Percentiles rank a stretch among this genome's conserved stretches.
phyloP scores from a whole-genome alignment of 2,329 filamentous ascomycete species.

The Colletotrichum costaricense region DNA sequence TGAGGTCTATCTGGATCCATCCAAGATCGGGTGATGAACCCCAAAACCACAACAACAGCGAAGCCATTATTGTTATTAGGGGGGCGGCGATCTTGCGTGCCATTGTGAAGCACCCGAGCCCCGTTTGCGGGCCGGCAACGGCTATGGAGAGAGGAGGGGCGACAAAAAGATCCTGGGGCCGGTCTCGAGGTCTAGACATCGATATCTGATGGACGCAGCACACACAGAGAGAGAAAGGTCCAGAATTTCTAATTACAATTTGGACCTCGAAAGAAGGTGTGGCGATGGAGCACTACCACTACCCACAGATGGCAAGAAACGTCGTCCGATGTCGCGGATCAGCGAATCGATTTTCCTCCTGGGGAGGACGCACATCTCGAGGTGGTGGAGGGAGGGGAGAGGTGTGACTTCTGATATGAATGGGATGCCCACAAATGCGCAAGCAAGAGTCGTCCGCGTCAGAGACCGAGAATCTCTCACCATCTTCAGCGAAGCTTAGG shows the following conservation, averaged over 20 bases:
- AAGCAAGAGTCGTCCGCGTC: constrained; percentile 16
- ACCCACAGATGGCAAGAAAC: neutral
- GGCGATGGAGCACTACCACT: neutral
- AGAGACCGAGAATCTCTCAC: constrained; percentile 23
- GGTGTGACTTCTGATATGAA: no score
- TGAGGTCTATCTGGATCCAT: neutral
- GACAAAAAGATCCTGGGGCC: neutral
- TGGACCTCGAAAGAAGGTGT: constrained; percentile 18
- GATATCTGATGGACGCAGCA: neutral
- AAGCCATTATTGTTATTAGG: neutral
- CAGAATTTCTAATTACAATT: neutral
- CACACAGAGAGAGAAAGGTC: neutral
- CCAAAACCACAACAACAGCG: neutral
- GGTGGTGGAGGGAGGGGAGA: no score
- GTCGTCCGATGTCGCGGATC: constrained; percentile 23
- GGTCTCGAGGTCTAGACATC: neutral
- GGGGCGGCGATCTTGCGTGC: neutral
- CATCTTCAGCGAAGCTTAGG: constrained; percentile 11
- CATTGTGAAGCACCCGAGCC: neutral
- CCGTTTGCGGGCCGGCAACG: neutral
- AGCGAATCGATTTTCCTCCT: neutral
- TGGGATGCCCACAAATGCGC: neutral
- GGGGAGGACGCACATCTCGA: neutral
- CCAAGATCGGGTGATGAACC: neutral
- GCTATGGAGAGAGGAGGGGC: neutral